A percentile compares a stretch with the other conserved stretches of the same genome.
phyloP scores from a whole-genome alignment of 495 filamentous ascomycete species.

The Platismatia glauca region DNA sequence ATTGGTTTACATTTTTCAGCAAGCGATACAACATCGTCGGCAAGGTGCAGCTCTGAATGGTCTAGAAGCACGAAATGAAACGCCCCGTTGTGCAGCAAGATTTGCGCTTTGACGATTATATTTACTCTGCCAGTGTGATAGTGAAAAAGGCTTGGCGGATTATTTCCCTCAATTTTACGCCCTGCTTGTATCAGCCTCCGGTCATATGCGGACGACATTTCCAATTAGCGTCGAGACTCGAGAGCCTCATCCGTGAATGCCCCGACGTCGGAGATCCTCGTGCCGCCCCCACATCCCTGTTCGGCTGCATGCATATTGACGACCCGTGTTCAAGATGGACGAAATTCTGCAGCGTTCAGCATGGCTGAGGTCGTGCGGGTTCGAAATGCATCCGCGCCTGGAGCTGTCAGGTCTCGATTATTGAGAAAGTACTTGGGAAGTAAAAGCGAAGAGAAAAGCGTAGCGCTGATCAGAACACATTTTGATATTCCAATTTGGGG shows the following conservation, averaged over 20 bases:
- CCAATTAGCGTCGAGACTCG: background rate
- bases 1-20: slow-evolving; percentile 93
- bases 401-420: background rate
- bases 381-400: slow-evolving; percentile 4
- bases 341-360: background rate
- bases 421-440: background rate
- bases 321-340: background rate
- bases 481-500: background rate
- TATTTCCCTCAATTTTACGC: background rate
- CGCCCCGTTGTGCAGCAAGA: slow-evolving; percentile 10
- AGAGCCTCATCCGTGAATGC: background rate
- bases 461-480: background rate
- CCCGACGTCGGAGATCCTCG: slow-evolving; percentile 11
- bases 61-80: slow-evolving; percentile 3
- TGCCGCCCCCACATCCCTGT: slow-evolving; percentile 6
- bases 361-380: slow-evolving; percentile 9
- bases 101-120: slow-evolving; percentile 10
- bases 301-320: slow-evolving; percentile 1
- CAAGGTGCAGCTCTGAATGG: slow-evolving; percentile 40
- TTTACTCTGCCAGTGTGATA: background rate
- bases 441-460: background rate
- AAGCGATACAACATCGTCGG: slow-evolving; percentile 94
- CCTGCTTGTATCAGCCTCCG: background rate
- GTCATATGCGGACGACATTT: background rate
- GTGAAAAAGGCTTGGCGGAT: slow-evolving; percentile 2